These are phyloP conservation scores for Erythrobasidium yunnanense DNA, from an alignment of 768 basidiomycete genomes.

Conservation along the genomic window DNA sequence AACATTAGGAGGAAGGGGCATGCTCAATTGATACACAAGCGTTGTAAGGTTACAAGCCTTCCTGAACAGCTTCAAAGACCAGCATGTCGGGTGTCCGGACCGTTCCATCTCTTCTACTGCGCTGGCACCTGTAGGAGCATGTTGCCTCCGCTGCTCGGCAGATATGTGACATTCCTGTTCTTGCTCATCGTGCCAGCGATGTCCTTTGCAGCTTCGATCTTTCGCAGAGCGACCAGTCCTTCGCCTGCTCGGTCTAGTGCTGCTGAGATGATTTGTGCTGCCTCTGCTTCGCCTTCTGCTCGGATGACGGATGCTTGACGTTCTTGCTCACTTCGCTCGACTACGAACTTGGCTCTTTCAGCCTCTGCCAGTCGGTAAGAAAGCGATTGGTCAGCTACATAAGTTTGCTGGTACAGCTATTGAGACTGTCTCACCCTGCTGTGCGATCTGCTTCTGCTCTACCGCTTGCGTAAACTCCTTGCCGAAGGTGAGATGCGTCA, in stretches of 20 bases:
- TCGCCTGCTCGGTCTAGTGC: constrained; percentile 90
- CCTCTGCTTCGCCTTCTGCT: constrained; percentile 97
- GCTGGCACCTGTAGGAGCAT: constrained; percentile 73
- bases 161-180: constrained; percentile 78
- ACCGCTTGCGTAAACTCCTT: constrained; percentile 54
- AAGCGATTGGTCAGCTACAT: constrained; percentile 15
- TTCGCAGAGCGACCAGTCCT: constrained; percentile 83
- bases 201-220: constrained; percentile 96
- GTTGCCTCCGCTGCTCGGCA: constrained; percentile 68
- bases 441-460: constrained; percentile 98
- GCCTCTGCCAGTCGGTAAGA: constrained; percentile 63
- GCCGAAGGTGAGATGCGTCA: constrained; percentile 45
- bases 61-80: too few species aligned
- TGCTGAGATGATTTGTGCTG: constrained; percentile 79
- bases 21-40: too few species aligned
- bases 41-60: too few species aligned
- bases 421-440: constrained; percentile 60
- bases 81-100: too few species aligned
- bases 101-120: constrained; percentile 16
- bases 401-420: neutral
- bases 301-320: constrained; percentile 95
- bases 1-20: too few species aligned
- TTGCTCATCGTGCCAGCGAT: constrained; percentile 71
- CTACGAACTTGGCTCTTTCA: constrained; percentile 96
- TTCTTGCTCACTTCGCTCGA: constrained; percentile 99